Evolutionary conservation across 345 rosid species (phyloP).

Genomic region (Limnanthes douglasii): DNA sequence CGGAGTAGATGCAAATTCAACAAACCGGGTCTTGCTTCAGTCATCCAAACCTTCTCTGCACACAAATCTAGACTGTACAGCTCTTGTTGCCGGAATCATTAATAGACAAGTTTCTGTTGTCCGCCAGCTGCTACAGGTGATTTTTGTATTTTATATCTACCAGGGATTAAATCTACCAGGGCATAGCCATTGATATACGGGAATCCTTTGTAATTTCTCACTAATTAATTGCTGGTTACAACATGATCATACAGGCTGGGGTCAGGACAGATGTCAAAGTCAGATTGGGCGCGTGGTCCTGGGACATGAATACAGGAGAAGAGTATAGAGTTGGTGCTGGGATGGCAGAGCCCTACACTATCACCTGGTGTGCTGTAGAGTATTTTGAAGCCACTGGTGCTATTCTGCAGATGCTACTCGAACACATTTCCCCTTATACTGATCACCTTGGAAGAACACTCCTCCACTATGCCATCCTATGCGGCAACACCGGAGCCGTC

Average conservation of each 20-base stretch:
- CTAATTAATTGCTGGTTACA: neutral
- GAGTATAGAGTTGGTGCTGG: constrained; percentile 95
- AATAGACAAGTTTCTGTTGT: constrained; percentile 66
- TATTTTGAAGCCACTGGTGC: constrained; percentile 73
- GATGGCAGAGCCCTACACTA: constrained; percentile 77
- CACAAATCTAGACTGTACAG: constrained; percentile 74
- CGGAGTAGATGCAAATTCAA: constrained; percentile 58
- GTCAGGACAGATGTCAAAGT: constrained; percentile 38
- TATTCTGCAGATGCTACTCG: constrained; percentile 56
- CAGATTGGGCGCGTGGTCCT: constrained; percentile 92
- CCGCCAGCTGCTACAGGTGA: constrained; percentile 60
- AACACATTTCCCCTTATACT: constrained; percentile 23
- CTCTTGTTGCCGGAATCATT: constrained; percentile 79
- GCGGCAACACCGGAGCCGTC: constrained; percentile 62
- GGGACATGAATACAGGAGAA: constrained; percentile 83
- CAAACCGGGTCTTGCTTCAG: constrained; percentile 48
- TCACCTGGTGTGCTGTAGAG: constrained; percentile 92
- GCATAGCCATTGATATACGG: too few relatives aligned
- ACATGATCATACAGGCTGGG: constrained; percentile 41
- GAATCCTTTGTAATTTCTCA: too few relatives aligned
- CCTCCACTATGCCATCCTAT: constrained; percentile 89
- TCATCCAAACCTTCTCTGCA: constrained; percentile 90
- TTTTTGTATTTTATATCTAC: constrained; percentile 1
- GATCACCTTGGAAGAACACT: constrained; percentile 68
- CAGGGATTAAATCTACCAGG: neutral